Evolutionary conservation across 768 basidiomycete species (phyloP).

Genomic region (Daedalea quercina): DNA sequence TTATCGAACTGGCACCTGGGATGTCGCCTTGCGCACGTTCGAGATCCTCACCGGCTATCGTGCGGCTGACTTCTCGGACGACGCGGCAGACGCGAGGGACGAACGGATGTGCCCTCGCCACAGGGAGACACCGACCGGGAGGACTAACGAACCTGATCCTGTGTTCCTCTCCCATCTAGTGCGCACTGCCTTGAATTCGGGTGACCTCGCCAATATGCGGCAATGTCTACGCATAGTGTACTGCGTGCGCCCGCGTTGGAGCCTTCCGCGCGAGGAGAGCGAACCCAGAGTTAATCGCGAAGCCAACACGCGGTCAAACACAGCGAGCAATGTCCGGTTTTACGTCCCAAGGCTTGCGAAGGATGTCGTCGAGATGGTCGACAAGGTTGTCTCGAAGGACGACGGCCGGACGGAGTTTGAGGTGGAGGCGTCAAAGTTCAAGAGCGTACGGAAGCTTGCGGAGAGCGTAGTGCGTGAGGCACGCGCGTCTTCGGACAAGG

Average conservation of each 20-base stretch:
- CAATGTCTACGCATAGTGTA: constrained; percentile 57
- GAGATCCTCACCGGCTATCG: constrained; percentile 67
- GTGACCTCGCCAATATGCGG: constrained; percentile 43
- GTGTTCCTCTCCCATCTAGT: constrained; percentile 52
- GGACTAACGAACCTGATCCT: constrained; percentile 38
- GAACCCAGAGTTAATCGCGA: not conserved
- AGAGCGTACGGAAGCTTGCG: no score
- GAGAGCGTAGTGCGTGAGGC: constrained; percentile 2
- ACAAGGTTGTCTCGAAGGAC: constrained; percentile 32
- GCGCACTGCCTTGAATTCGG: constrained; percentile 49
- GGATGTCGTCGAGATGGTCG: constrained; percentile 47
- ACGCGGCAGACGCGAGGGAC: not conserved
- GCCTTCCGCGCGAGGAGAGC: constrained; percentile 22
- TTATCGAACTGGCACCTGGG: constrained; percentile 61
- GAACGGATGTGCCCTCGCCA: not conserved
- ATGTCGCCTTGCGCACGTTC: constrained; percentile 46
- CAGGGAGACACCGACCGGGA: constrained; percentile 27
- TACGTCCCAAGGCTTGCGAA: constrained; percentile 15
- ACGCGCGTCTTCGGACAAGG: not conserved
- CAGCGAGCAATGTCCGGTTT: not conserved
- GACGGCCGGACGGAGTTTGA: constrained; percentile 13
- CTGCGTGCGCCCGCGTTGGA: constrained; percentile 34
- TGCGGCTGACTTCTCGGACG: constrained; percentile 16
- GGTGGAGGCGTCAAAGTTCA: constrained; percentile 8
- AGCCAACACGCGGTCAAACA: not conserved